A percentile compares a stretch with the other conserved stretches of the same genome.
Conservation (phyloP, 805 yeast species). For the Zygotorulaspora danielsina region DNA sequence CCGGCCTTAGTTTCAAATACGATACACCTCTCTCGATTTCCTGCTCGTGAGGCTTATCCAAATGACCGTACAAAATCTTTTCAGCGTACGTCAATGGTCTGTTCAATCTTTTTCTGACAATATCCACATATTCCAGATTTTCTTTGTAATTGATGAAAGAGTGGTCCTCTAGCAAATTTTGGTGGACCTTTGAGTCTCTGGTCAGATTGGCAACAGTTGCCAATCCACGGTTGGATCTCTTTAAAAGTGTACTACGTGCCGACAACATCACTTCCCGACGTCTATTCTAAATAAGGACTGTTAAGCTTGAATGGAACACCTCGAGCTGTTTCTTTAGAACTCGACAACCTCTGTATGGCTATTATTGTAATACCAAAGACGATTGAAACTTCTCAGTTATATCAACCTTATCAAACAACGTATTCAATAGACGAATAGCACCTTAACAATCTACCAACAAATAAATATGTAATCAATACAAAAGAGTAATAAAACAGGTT, state of each 20-base stretch:
- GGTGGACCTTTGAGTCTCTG: constrained; percentile 70
- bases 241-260: constrained; percentile 30
- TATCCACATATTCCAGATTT: constrained; percentile 80
- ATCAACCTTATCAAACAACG: neutral
- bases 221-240: constrained; percentile 35
- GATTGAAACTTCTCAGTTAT: neutral
- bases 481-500: neutral
- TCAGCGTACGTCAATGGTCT: constrained; percentile 95
- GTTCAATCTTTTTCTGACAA: constrained; percentile 73
- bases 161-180: constrained; percentile 75
- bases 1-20: constrained; percentile 92
- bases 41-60: constrained; percentile 88
- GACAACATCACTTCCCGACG: constrained; percentile 29
- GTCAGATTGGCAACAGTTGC: constrained; percentile 43
- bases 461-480: too few relatives aligned
- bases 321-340: too few relatives aligned
- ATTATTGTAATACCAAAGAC: too few relatives aligned
- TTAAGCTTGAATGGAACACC: too few relatives aligned
- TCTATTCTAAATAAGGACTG: neutral
- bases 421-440: neutral
- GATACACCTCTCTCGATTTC: constrained; percentile 82
- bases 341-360: too few relatives aligned
- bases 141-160: constrained; percentile 90
- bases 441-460: neutral
- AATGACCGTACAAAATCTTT: constrained; percentile 90